Percentiles rank a stretch among this genome's conserved stretches.
These are phyloP conservation scores for Epichloe gansuensis DNA, from an alignment of 2,329 filamentous ascomycete species.

Conservation along the genomic window DNA sequence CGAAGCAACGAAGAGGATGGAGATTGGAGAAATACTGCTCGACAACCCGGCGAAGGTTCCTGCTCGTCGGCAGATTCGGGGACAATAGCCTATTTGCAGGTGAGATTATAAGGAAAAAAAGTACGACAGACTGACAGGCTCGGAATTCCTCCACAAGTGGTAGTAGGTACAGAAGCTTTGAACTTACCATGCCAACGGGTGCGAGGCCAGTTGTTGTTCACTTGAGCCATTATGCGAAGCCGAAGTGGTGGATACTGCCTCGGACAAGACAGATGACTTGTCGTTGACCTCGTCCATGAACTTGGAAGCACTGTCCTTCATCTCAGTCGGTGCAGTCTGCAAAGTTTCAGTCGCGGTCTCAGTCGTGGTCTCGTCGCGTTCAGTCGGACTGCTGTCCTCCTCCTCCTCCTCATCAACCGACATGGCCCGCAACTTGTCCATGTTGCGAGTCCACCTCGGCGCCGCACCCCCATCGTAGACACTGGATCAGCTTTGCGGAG, in stretches of 20 bases:
- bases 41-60: slow-evolving; percentile 22
- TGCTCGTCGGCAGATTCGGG: slow-evolving; percentile 19
- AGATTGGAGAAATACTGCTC: slow-evolving; percentile 27
- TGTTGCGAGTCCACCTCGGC: slow-evolving; percentile 23
- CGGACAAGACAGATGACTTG: slow-evolving; percentile 1
- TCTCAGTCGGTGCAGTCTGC: background rate
- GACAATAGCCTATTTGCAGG: slow-evolving; percentile 18
- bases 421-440: slow-evolving; percentile 11
- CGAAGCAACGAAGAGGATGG: slow-evolving; percentile 28
- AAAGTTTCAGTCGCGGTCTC: background rate
- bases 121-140: too few species aligned
- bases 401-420: slow-evolving; percentile 1
- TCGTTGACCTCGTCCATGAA: background rate
- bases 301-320: background rate
- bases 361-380: background rate
- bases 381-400: background rate
- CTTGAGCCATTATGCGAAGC: background rate
- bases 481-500: slow-evolving; percentile 20
- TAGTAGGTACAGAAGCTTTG: background rate
- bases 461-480: slow-evolving; percentile 26
- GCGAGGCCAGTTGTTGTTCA: background rate
- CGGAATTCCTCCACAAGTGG: too few species aligned
- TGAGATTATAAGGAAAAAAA: background rate
- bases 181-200: slow-evolving; percentile 5
- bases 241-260: background rate